phyloP scores from a whole-genome alignment of 768 basidiomycete genomes.

The Lentinula lateritia region DNA sequence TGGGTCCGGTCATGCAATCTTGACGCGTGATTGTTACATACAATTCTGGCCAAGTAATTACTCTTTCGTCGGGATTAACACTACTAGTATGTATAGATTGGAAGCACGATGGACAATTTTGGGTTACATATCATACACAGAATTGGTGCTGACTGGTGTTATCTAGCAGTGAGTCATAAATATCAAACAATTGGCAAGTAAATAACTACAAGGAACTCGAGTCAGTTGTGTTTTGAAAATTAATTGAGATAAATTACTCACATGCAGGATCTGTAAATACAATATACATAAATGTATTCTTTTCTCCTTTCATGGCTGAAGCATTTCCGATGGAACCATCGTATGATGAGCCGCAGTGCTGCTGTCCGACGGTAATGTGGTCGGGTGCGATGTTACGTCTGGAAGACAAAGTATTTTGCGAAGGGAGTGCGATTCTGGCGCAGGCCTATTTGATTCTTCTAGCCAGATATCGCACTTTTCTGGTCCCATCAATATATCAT shows the following conservation, averaged over 20 bases:
- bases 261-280: neutral
- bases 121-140: neutral
- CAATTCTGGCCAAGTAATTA: no score
- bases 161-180: no score
- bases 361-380: neutral
- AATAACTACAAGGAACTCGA: neutral
- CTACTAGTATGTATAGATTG: neutral
- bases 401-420: constrained; percentile 4
- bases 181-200: no score
- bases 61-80: no score
- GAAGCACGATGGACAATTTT: neutral
- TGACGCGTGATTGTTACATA: no score
- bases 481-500: neutral
- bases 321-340: neutral
- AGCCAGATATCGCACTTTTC: neutral
- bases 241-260: no score
- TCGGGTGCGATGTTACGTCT: neutral
- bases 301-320: neutral
- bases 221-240: neutral
- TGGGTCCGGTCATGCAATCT: no score
- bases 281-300: neutral
- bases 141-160: no score
- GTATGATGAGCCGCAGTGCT: neutral
- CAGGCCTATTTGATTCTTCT: neutral
- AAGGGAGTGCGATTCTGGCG: neutral